Percentiles rank a stretch among this genome's conserved stretches.
phyloP scores from a whole-genome alignment of 2,329 filamentous ascomycete species.

The Colletotrichum camelliae region DNA sequence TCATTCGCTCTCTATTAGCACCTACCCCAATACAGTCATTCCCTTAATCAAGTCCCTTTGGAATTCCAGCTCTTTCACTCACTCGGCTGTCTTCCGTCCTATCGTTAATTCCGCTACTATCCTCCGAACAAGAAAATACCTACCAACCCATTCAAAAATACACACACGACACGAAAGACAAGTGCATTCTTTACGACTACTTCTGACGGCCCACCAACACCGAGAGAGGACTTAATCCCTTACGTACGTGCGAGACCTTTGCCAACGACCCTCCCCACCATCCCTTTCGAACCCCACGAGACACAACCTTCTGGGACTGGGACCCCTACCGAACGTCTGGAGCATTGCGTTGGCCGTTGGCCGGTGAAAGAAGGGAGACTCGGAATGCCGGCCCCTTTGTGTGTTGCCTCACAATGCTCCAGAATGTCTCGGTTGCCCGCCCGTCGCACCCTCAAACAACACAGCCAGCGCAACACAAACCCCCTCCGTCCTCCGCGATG shows the following conservation, averaged over 20 bases:
- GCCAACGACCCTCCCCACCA: not conserved
- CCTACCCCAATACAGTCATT: slow-evolving; percentile 28
- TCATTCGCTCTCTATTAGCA: slow-evolving; percentile 25
- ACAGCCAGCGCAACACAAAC: not conserved
- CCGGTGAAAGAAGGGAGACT: not conserved
- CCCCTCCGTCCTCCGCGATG: not conserved
- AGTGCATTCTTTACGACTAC: slow-evolving; percentile 18
- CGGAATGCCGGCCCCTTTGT: slow-evolving; percentile 1
- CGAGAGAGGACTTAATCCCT: slow-evolving; percentile 19
- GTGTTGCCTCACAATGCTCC: slow-evolving; percentile 5
- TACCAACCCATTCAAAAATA: slow-evolving; percentile 13
- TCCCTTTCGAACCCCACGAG: not conserved
- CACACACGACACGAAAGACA: slow-evolving; percentile 16
- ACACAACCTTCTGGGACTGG: not conserved
- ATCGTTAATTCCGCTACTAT: slow-evolving; percentile 42
- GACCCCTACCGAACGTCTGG: not conserved
- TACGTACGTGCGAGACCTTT: slow-evolving; percentile 10
- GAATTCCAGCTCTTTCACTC: slow-evolving; percentile 50
- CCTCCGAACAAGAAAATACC: not conserved
- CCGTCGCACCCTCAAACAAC: not conserved
- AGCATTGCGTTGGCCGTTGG: not conserved
- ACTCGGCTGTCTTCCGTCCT: slow-evolving; percentile 52
- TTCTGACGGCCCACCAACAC: slow-evolving; percentile 5
- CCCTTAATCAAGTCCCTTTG: slow-evolving; percentile 25
- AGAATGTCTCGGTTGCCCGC: slow-evolving; percentile 5